Evolutionary conservation across 2,329 filamentous ascomycete species (phyloP), one percentile per base, ranked within the genome.

Genomic region (Phialocephala subalpina): DNA sequence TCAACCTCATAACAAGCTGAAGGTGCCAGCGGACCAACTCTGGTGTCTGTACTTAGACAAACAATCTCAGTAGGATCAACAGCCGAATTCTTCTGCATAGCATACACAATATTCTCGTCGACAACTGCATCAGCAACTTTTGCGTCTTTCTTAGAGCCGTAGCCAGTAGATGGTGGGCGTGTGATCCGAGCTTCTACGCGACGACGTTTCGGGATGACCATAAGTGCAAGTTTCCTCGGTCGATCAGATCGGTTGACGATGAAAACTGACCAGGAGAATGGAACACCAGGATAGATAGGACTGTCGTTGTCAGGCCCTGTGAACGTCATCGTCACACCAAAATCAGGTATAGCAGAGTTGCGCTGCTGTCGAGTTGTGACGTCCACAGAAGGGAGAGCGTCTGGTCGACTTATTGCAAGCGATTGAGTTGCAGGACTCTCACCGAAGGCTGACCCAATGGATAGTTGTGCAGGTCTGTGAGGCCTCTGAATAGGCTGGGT

Each of bases 281-380:
- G 82, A 55, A 92, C 84, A 42, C 90, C 90, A 0, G 88, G 84
- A 64, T 82, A 83, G 27, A 92, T 82, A 61, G 84, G 82, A 18
- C 90, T 81, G 63, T 83, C 81, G 33, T 90, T 80, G 14, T 78
- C 67, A 38, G 91, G 90, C 0, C 86, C 88, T 6, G 85, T 86
- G 74, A 96, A 90, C 47, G 90, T 93, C 80, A 95, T 88, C 40
- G 90, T 92, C 64, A 95, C 86, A 65, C 91, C 91, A 59, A 92
- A 86, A 66, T 90, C 85, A 2, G 85, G 84, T 45, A 87, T 76
- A 59, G 80, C 73, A 56, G 81, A 77, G 78, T 80, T 63, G 77
- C 76, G 56, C 82, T 81, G 68, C 25, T 75, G 73, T n/a, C 69
- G 72, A 20, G 69, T 74, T 59, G 63, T 85, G 79, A 87, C 83